Percentiles rank a stretch among this genome's conserved stretches.
Evolutionary conservation across 1,284 basidiomycete species (phyloP).

Genomic region (Austroboletus novae-zelandiae): DNA sequence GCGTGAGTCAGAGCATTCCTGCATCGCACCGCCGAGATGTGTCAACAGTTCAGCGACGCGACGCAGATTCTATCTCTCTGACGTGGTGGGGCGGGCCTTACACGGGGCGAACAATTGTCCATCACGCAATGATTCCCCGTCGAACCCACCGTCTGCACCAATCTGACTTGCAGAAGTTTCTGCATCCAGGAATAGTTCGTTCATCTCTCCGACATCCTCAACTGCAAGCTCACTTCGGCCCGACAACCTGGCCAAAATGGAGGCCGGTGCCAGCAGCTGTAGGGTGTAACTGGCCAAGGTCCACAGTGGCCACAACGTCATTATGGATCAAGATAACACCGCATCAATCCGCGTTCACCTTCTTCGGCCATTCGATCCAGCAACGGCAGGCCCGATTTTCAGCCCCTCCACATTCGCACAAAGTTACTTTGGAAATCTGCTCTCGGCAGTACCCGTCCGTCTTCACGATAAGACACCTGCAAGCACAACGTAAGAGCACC

Average conservation of each 20-base stretch:
- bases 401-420: conserved; percentile 87
- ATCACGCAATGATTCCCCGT: conserved; percentile 28
- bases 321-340: conserved; percentile 43
- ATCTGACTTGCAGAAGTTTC: conserved; percentile 73
- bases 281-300: conserved; percentile 71
- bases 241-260: conserved; percentile 78
- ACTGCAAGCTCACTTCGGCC: conserved; percentile 81
- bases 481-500: conserved; percentile 10
- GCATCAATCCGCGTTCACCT: conserved; percentile 81
- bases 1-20: no score
- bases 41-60: no score
- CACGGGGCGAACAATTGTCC: no score
- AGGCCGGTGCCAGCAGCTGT: conserved; percentile 89
- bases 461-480: conserved; percentile 93
- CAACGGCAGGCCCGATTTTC: conserved; percentile 72
- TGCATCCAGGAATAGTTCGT: conserved; percentile 92
- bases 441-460: conserved; percentile 84
- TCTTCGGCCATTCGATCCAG: conserved; percentile 81
- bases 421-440: conserved; percentile 83
- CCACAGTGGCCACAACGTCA: conserved; percentile 7
- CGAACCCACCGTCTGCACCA: conserved; percentile 40
- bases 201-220: conserved; percentile 90
- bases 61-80: no score
- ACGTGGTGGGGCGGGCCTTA: no score
- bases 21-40: no score